phyloP scores from a whole-genome alignment of 2,329 filamentous ascomycete species.

The Magnaporthales sp. region DNA sequence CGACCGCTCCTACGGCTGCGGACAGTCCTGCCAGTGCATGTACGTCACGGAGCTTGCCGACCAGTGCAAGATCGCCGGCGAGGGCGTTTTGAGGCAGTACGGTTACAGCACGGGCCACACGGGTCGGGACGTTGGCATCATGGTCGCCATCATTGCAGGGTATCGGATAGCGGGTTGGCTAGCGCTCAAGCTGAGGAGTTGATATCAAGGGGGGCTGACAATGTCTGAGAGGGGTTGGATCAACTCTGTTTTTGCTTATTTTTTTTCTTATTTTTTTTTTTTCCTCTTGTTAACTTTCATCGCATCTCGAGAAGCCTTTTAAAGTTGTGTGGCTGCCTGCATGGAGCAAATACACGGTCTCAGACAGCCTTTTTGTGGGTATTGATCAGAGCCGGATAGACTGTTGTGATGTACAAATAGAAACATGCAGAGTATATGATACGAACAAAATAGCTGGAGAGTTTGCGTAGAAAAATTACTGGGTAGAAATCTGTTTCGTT shows the following conservation, averaged over 20 bases:
- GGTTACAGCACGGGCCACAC: constrained; percentile 56
- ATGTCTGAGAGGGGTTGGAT: neutral
- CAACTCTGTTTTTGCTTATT: neutral
- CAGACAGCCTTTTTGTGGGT: too few species aligned
- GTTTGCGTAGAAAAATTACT: neutral
- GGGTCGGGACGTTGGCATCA: constrained; percentile 66
- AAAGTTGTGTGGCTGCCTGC: neutral
- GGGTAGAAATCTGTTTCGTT: neutral
- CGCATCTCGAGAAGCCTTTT: neutral
- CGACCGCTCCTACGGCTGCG: constrained; percentile 54
- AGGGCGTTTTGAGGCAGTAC: constrained; percentile 60
- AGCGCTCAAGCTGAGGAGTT: constrained; percentile 36
- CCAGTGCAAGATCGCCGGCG: constrained; percentile 63
- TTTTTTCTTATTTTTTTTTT: too few species aligned
- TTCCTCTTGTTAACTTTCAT: too few species aligned
- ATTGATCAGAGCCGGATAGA: too few species aligned
- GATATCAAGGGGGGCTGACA: neutral
- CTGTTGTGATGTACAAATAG: neutral
- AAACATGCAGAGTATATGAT: neutral
- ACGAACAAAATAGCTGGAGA: neutral
- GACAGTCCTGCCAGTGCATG: constrained; percentile 54
- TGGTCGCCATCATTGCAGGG: constrained; percentile 65
- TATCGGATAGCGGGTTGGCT: constrained; percentile 63
- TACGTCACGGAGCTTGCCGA: constrained; percentile 53
- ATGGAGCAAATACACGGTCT: neutral